A percentile compares a stretch with the other conserved stretches of the same genome.
phyloP scores from a whole-genome alignment of 768 basidiomycete species.

The Pisolithus marmoratus region DNA sequence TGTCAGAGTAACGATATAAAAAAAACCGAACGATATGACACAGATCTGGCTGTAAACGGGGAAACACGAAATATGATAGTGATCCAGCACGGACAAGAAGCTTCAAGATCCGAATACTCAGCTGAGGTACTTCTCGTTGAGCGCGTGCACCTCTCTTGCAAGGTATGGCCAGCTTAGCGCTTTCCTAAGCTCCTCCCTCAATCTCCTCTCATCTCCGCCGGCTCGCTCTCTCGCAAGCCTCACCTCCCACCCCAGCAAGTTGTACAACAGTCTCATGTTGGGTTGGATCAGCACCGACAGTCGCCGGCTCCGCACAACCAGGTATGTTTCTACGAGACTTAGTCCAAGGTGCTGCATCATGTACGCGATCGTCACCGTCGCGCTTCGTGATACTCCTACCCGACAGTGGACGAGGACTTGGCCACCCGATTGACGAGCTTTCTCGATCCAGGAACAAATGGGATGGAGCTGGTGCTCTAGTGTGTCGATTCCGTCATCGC shows the following conservation, averaged over 20 bases:
- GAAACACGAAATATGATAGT: no score
- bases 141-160: conserved; percentile 75
- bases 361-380: conserved; percentile 95
- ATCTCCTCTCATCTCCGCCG: conserved; percentile 40
- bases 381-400: conserved; percentile 97
- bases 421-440: conserved; percentile 75
- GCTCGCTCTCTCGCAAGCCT: conserved; percentile 78
- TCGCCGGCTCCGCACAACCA: conserved; percentile 85
- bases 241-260: conserved; percentile 92
- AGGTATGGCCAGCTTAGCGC: conserved; percentile 82
- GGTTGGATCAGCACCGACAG: conserved; percentile 92
- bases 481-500: conserved; percentile 96
- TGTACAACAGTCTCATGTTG: conserved; percentile 93
- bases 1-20: no score
- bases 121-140: conserved; percentile 79
- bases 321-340: conserved; percentile 88
- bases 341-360: conserved; percentile 89
- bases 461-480: conserved; percentile 83
- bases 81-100: no score
- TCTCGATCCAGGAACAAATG: conserved; percentile 92
- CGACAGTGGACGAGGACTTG: conserved; percentile 93
- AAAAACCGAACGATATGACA: no score
- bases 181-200: conserved; percentile 57
- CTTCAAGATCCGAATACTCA: conserved; percentile 10
- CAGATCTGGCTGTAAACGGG: no score